Evolutionary conservation across 108 stramenopile species (phyloP).

Genomic region (Nitzschia putrida): DNA sequence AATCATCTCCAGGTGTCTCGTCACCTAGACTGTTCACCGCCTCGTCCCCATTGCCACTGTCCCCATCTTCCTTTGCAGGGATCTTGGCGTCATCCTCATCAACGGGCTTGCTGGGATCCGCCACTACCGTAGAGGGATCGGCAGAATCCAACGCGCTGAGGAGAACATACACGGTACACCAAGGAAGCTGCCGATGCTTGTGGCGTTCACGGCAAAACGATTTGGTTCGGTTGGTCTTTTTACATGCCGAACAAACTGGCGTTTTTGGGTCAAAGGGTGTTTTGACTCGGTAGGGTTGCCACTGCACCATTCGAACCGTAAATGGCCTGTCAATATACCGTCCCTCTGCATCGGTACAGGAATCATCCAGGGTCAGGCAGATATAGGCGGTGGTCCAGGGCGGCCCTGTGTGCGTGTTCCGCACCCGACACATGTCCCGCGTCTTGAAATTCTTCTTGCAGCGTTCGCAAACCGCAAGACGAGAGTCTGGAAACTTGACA

Average conservation of each 20-base stretch:
- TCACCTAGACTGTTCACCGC: constrained; percentile 4
- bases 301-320: constrained; percentile 61
- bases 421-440: constrained; percentile 75
- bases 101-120: constrained; percentile 45
- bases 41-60: constrained; percentile 8
- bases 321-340: constrained; percentile 63
- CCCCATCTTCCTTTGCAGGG: not conserved
- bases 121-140: constrained; percentile 54
- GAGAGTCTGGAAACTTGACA: constrained; percentile 77
- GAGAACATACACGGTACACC: constrained; percentile 74
- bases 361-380: constrained; percentile 71
- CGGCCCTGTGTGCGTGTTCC: constrained; percentile 69
- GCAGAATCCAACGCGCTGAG: constrained; percentile 47
- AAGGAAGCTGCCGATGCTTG: constrained; percentile 67
- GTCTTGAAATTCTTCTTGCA: constrained; percentile 91
- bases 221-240: constrained; percentile 71
- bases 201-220: constrained; percentile 68
- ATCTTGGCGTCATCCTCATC: constrained; percentile 6
- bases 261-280: constrained; percentile 52
- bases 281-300: constrained; percentile 55
- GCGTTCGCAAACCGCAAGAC: constrained; percentile 76
- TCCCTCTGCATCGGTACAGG: constrained; percentile 61
- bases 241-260: constrained; percentile 74
- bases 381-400: constrained; percentile 86
- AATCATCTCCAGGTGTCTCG: constrained; percentile 14